Percentiles rank a stretch among this genome's conserved stretches.
These are phyloP conservation scores for Rhizophagus prolifer DNA, from an alignment of 192 early-diverging fungal species.

Conservation along the genomic window DNA sequence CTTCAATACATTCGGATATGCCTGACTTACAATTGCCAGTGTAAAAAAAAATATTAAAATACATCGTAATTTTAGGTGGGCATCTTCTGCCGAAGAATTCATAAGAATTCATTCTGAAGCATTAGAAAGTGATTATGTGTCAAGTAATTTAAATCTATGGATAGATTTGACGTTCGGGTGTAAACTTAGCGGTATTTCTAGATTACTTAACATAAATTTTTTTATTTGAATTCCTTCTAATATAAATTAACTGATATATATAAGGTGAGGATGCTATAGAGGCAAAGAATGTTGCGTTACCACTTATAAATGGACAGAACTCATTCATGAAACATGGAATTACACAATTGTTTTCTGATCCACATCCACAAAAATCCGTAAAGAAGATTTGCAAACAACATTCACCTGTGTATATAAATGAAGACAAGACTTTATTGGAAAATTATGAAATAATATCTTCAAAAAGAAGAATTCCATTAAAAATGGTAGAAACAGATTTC, in stretches of 20 bases:
- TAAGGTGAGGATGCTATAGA: slow-evolving; percentile 69
- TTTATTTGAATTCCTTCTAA: background rate
- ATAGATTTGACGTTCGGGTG: slow-evolving; percentile 90
- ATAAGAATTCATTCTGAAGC: slow-evolving; percentile 79
- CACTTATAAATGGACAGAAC: slow-evolving; percentile 76
- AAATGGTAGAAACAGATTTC: background rate
- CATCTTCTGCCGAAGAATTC: slow-evolving; percentile 74
- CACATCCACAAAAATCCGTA: slow-evolving; percentile 64
- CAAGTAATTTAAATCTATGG: slow-evolving; percentile 76
- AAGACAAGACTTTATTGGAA: slow-evolving; percentile 24
- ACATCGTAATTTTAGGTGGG: slow-evolving; percentile 55
- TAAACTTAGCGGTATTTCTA: slow-evolving; percentile 53
- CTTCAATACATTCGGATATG: slow-evolving; percentile 65
- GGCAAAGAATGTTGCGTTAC: slow-evolving; percentile 75
- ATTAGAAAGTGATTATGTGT: slow-evolving; percentile 74
- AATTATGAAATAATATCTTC: slow-evolving; percentile 33
- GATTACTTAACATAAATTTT: background rate
- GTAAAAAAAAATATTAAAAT: background rate
- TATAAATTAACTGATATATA: background rate
- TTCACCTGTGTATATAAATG: background rate
- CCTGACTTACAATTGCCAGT: slow-evolving; percentile 65
- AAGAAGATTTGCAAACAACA: background rate
- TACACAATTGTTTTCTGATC: slow-evolving; percentile 81
- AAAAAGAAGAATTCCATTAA: slow-evolving; percentile 33
- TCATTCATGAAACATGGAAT: slow-evolving; percentile 72